A percentile compares a stretch with the other conserved stretches of the same genome.
These are phyloP conservation scores for Sporothrix euskadiensis DNA, from an alignment of 2,329 filamentous ascomycete species.

Conservation along the genomic window DNA sequence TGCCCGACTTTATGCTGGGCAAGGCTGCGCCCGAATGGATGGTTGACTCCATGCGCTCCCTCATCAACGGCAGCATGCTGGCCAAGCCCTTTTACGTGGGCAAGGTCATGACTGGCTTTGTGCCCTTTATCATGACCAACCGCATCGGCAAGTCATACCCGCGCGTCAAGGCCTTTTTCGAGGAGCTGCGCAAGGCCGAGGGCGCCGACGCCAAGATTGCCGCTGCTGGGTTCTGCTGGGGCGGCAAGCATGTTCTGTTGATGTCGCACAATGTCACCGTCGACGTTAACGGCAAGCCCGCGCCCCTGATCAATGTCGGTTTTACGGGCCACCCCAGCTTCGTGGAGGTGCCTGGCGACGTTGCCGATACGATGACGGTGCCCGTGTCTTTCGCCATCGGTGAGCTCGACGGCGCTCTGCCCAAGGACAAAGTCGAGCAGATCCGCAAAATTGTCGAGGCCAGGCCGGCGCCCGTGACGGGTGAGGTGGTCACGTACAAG, in stretches of 20 bases:
- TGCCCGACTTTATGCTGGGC: conserved; percentile 58
- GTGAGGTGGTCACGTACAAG: conserved; percentile 44
- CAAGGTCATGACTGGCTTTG: conserved; percentile 34
- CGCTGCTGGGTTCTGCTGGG: conserved; percentile 64
- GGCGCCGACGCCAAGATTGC: conserved; percentile 44
- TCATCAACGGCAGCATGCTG: conserved; percentile 36
- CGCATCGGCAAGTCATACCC: conserved; percentile 39
- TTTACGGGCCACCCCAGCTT: conserved; percentile 57
- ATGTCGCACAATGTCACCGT: conserved; percentile 43
- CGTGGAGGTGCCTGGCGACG: conserved; percentile 50
- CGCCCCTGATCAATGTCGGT: conserved; percentile 51
- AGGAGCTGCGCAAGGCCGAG: conserved; percentile 41
- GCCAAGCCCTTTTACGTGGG: conserved; percentile 39
- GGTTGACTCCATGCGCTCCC: conserved; percentile 37
- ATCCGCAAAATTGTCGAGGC: conserved; percentile 41
- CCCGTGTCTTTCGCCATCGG: conserved; percentile 52
- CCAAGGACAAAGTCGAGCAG: conserved; percentile 38
- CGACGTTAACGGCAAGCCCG: conserved; percentile 31
- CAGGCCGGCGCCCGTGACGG: conserved; percentile 39
- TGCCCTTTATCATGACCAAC: conserved; percentile 41
- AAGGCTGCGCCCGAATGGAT: conserved; percentile 38
- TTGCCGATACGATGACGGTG: conserved; percentile 46
- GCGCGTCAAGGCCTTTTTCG: conserved; percentile 43
- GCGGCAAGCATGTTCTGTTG: conserved; percentile 56
- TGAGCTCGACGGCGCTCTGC: conserved; percentile 47